Base-by-base conservation (phyloP, 192 early-diverging fungal species). In the Kappamyces sp. region DNA sequence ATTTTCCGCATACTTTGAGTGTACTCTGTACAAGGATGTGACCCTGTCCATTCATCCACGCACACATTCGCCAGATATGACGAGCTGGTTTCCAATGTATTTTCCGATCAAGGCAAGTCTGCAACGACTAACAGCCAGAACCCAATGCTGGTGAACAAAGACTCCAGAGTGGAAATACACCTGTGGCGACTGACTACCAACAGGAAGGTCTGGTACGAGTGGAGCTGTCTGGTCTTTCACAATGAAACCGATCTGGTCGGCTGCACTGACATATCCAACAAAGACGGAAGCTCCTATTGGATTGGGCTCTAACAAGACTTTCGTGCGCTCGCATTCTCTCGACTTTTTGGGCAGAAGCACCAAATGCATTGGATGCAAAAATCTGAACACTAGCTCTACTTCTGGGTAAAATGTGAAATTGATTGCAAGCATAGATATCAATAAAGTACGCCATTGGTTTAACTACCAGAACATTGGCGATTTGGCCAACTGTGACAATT, bases 11-110 rank as follows among this genome's bases (percentile, higher is more conserved):
- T 99, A 92, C 69, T 99, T 99, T 77, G 94, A 99, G 64, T 78
- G 89, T 1, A 80, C 86, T 37, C 76, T 99, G 35, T 97, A 96
- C 71, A 86, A 86, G 47, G 76, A 91, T 55, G 83, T 97, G 0
- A 75, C 78, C 59, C 74, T 89, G 40, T 82, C 83, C 76, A 99
- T 92, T 58, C 76, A 84, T 46, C 97, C 97, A 1, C 61, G 53
- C 3, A 88, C 89, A 4, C 95, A 98, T 60, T 90, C 93, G 0
- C 77, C 84, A 10, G 91, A 80, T 1, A 99, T 99, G 97, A 89
- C 92, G 62, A 90, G 88, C 63, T 99, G 97, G 97, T 99, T 99
- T 69, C 94, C 97, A 1, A 92, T 99, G 54, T 97, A 83, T 66
- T 97, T 99, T 65, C 97, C 97, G 2, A 47, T 91, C 44, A 76